These are phyloP conservation scores for Papiliotrema fonsecae DNA, from an alignment of 1,284 basidiomycete species.

Conservation along the genomic window DNA sequence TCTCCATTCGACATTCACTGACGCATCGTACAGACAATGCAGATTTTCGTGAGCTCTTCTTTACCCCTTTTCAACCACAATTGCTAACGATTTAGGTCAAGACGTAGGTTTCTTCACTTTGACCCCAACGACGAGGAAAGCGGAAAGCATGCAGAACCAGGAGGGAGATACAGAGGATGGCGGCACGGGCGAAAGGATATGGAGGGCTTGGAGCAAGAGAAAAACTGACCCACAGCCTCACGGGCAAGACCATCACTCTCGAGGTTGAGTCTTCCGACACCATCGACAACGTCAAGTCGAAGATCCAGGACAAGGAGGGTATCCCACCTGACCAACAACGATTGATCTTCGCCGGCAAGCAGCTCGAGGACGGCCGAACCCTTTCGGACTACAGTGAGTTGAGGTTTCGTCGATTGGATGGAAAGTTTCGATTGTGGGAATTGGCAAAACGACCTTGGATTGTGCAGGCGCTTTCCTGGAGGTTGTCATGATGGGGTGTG, in stretches of 20 bases:
- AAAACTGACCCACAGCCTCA: slow-evolving; percentile 47
- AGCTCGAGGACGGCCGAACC: slow-evolving; percentile 93
- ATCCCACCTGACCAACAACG: slow-evolving; percentile 92
- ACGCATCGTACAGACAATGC: slow-evolving; percentile 19
- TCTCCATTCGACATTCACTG: neutral
- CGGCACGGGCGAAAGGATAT: neutral
- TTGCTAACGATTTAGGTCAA: slow-evolving; percentile 19
- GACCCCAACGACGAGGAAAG: too few species aligned
- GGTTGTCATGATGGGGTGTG: too few species aligned
- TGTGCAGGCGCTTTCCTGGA: too few species aligned
- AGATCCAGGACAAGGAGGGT: slow-evolving; percentile 59
- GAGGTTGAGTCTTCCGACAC: slow-evolving; percentile 59
- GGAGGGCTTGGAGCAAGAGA: too few species aligned
- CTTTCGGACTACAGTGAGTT: slow-evolving; percentile 75
- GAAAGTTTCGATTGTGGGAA: too few species aligned
- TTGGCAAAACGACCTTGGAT: too few species aligned
- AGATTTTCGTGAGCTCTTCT: slow-evolving; percentile 32
- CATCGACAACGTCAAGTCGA: slow-evolving; percentile 59
- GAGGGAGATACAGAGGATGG: neutral
- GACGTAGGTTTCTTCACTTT: slow-evolving; percentile 15
- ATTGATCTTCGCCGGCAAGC: slow-evolving; percentile 91
- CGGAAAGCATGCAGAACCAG: neutral
- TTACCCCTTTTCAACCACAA: neutral
- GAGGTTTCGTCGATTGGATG: neutral
- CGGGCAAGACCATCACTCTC: slow-evolving; percentile 58